Evolutionary conservation across 2,329 filamentous ascomycete genomes (phyloP).

Genomic region (Cladophialophora psammophila): DNA sequence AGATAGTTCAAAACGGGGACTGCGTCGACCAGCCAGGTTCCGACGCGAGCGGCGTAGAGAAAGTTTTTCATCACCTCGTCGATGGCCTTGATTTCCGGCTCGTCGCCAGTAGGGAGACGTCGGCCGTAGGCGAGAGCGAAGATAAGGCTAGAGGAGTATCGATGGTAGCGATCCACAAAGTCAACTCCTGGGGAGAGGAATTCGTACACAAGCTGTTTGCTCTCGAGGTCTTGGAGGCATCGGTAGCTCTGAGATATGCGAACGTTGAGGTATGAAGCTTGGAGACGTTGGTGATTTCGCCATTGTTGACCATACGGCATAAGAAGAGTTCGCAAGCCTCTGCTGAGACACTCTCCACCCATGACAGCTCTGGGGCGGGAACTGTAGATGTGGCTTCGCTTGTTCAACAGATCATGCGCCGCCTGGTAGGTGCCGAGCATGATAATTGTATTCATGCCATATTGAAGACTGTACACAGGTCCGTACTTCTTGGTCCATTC

Average conservation of each 20-base stretch:
- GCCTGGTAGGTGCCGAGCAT: constrained; percentile 45
- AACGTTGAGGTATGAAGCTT: constrained; percentile 55
- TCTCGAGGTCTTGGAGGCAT: constrained; percentile 58
- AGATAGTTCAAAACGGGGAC: constrained; percentile 55
- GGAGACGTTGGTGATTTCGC: constrained; percentile 52
- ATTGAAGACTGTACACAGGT: constrained; percentile 46
- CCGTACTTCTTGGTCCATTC: constrained; percentile 48
- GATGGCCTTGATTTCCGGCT: constrained; percentile 56
- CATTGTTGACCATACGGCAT: constrained; percentile 59
- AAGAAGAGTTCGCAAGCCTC: constrained; percentile 53
- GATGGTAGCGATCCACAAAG: constrained; percentile 56
- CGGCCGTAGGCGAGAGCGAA: constrained; percentile 61
- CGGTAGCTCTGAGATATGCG: constrained; percentile 55
- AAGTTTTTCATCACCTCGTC: constrained; percentile 57
- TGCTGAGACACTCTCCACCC: constrained; percentile 42
- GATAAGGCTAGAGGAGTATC: constrained; percentile 58
- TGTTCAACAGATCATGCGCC: constrained; percentile 49
- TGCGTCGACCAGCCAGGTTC: constrained; percentile 56
- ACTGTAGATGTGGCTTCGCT: constrained; percentile 49
- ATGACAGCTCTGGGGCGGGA: constrained; percentile 44
- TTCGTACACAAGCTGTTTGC: constrained; percentile 52
- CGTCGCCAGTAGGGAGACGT: constrained; percentile 51
- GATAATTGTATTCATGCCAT: constrained; percentile 45
- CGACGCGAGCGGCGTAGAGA: constrained; percentile 58
- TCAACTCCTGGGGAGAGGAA: constrained; percentile 49